Percentiles rank a stretch among this genome's conserved stretches.
Conservation (phyloP, 805 yeast genomes). For the Priceomyces medius region DNA sequence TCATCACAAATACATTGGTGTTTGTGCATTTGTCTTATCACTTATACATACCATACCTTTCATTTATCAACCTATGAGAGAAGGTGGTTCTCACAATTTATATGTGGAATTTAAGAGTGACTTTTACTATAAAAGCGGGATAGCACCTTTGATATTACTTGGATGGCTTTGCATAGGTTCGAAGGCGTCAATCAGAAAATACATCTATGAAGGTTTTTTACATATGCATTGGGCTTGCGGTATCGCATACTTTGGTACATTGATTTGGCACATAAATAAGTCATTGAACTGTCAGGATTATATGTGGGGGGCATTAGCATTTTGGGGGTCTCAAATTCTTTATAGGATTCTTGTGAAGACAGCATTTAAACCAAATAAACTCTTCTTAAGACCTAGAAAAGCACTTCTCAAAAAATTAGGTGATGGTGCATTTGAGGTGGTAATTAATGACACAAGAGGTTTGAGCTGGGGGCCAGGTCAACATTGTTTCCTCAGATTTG, state of each 20-base stretch:
- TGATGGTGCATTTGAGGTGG: constrained; percentile 30
- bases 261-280: constrained; percentile 45
- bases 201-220: constrained; percentile 47
- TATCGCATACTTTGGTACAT: constrained; percentile 45
- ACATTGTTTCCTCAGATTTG: constrained; percentile 50
- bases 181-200: constrained; percentile 38
- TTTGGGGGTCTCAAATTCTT: constrained; percentile 50
- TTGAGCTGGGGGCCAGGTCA: constrained; percentile 55
- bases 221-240: constrained; percentile 57
- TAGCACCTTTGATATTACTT: constrained; percentile 48
- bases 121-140: constrained; percentile 36
- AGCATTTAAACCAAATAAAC: constrained; percentile 42
- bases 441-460: constrained; percentile 33
- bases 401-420: constrained; percentile 29
- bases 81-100: constrained; percentile 46
- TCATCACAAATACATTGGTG: constrained; percentile 49
- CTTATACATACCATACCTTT: constrained; percentile 54
- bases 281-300: constrained; percentile 39
- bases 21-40: constrained; percentile 41
- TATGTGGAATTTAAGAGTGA: constrained; percentile 15
- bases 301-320: constrained; percentile 49
- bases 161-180: constrained; percentile 44
- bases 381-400: constrained; percentile 37
- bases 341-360: constrained; percentile 49
- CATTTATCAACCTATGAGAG: constrained; percentile 40